phyloP scores from a whole-genome alignment of 1,284 basidiomycete genomes.

The Uromyces viciae-fabae region DNA sequence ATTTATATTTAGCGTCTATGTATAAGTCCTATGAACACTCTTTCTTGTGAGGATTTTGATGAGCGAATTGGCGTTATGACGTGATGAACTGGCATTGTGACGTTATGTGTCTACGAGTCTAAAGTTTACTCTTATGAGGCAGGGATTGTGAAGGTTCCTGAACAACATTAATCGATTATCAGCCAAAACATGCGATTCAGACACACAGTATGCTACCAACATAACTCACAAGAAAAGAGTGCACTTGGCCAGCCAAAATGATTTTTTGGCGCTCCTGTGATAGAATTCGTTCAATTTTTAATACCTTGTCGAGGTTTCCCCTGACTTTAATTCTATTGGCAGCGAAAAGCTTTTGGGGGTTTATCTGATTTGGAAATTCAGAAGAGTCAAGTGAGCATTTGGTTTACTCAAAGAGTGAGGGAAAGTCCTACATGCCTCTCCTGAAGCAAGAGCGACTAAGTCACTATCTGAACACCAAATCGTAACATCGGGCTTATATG shows the following conservation, averaged over 20 bases:
- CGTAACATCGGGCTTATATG: conserved; percentile 40
- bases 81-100: too few species aligned
- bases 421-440: conserved; percentile 9
- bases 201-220: too few species aligned
- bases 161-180: neutral
- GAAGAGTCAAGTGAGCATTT: too few species aligned
- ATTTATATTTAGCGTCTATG: too few species aligned
- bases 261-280: conserved; percentile 43
- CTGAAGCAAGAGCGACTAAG: conserved; percentile 37
- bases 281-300: conserved; percentile 39
- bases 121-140: too few species aligned
- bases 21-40: too few species aligned
- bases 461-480: conserved; percentile 44
- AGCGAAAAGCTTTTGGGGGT: conserved; percentile 44
- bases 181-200: neutral
- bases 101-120: too few species aligned
- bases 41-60: too few species aligned
- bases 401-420: too few species aligned
- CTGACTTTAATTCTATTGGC: conserved; percentile 39
- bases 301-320: conserved; percentile 41
- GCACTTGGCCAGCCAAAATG: conserved; percentile 32
- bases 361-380: conserved; percentile 7
- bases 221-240: neutral
- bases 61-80: too few species aligned
- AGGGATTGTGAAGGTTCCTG: conserved; percentile 22